Evolutionary conservation across 2,329 filamentous ascomycete species (phyloP), one percentile per base, ranked within the genome.

Genomic region (Onygenales sp.): DNA sequence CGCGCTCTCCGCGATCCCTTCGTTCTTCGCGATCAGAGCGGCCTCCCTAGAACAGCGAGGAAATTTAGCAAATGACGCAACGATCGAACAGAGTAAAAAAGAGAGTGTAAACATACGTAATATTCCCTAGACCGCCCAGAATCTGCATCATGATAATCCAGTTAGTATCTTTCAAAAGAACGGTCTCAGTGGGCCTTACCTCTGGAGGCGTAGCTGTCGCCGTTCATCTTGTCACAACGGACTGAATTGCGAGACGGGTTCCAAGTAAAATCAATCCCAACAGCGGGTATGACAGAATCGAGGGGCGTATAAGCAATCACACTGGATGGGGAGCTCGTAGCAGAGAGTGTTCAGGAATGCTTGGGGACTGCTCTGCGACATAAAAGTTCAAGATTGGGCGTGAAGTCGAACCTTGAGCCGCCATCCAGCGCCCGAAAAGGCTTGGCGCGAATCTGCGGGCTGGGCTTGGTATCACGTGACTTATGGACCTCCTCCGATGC

Each of bases 131-230:
- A 73, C 56, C 78, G 74, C 53, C 76, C 75, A 59, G 73, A 65
- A 61, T 80, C 78, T 78, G 64, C 58, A 57, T 57, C 57, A 21
- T 17, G 56, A 51, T 58, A 60, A 60, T 64, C 73, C 63, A 75
- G 69, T 62, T 62, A 56, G 52, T 60, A 58, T 61, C 58, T 64
- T 61, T 66, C 61, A 54, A 58, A 53, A 54, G 55, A 48, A 3
- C 13, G 27, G 17, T 53, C 47, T 27, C 21, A 38, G 27, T 17
- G 46, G 51, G 48, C 56, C 75, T 70, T 76, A 88, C 87, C 87
- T 82, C 87, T 82, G 63, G 86, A 83, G 66, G 83, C 83, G 72
- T 91, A 92, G 70, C 78, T 85, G 70, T 92, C 87, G 68, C 87
- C 87, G 85, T 92, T 92, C 88, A 93, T 93, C 56, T 43, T 58